These are phyloP conservation scores for Pythium apleroticum DNA, from an alignment of 352 stramenopile species.

Conservation along the genomic window DNA sequence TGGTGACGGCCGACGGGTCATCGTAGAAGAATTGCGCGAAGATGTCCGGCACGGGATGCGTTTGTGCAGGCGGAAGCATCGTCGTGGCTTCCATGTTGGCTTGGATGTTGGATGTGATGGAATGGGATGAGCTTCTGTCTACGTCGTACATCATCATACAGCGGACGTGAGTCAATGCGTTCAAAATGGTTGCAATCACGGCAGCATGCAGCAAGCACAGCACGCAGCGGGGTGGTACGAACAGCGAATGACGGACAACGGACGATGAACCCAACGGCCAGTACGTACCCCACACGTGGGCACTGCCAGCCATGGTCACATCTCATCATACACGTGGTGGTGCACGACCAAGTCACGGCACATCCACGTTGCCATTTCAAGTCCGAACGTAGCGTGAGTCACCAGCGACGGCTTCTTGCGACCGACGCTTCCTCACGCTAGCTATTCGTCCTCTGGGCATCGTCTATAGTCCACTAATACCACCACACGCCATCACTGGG, in stretches of 20 bases:
- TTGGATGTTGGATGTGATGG: slow-evolving; percentile 16
- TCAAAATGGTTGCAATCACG: neutral
- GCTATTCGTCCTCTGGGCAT: neutral
- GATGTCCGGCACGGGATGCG: slow-evolving; percentile 16
- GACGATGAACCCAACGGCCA: neutral
- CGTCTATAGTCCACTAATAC: neutral
- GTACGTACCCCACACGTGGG: neutral
- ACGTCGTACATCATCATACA: slow-evolving; percentile 7
- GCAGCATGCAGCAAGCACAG: neutral
- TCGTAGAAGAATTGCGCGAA: slow-evolving; percentile 37
- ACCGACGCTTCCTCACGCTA: neutral
- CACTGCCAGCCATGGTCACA: neutral
- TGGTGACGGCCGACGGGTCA: slow-evolving; percentile 3
- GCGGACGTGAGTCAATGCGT: neutral
- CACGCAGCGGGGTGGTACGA: neutral
- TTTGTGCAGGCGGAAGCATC: slow-evolving; percentile 1
- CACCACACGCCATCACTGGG: neutral
- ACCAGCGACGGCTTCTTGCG: neutral
- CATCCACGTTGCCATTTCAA: neutral
- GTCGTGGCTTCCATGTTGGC: slow-evolving; percentile 12
- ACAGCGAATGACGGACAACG: neutral
- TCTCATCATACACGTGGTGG: neutral
- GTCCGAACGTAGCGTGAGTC: neutral
- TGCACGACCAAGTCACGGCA: neutral
- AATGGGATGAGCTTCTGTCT: neutral